Conservation (phyloP, 2,329 filamentous ascomycete species). For the Chrysoporthe deuterocubensis region DNA sequence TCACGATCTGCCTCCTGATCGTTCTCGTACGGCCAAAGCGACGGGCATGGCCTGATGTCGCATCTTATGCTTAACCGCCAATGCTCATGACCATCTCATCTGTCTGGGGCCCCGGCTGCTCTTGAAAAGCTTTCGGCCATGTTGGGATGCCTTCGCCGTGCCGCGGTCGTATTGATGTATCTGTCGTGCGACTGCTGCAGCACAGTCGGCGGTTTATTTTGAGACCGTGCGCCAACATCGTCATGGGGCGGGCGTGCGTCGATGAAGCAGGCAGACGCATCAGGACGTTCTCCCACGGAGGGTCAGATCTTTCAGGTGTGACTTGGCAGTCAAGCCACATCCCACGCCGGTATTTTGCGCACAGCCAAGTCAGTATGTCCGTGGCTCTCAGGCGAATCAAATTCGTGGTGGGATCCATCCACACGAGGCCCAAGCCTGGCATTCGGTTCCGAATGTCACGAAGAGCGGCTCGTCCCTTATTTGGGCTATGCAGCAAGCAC, state of each 20-base stretch:
- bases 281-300: neutral
- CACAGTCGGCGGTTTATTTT: constrained; percentile 11
- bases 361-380: neutral
- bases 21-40: constrained; percentile 20
- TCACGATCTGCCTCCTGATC: constrained; percentile 15
- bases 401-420: neutral
- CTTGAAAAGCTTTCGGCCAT: neutral
- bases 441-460: constrained; percentile 6
- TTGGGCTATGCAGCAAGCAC: constrained; percentile 1
- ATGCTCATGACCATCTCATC: neutral
- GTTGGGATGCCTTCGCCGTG: constrained; percentile 1
- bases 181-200: constrained; percentile 10
- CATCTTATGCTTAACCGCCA: neutral
- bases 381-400: neutral
- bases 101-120: neutral
- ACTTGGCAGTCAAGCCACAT: constrained; percentile 2
- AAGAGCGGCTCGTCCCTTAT: constrained; percentile 14
- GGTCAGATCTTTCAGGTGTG: constrained; percentile 4
- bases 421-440: constrained; percentile 2
- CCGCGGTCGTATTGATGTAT: neutral
- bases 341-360: constrained; percentile 8
- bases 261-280: neutral
- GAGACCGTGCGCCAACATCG: neutral
- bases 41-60: constrained; percentile 11
- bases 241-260: neutral